These are phyloP conservation scores for Pittosporum tobira DNA, from an alignment of 129 eudicot genomes.

Conservation along the genomic window DNA sequence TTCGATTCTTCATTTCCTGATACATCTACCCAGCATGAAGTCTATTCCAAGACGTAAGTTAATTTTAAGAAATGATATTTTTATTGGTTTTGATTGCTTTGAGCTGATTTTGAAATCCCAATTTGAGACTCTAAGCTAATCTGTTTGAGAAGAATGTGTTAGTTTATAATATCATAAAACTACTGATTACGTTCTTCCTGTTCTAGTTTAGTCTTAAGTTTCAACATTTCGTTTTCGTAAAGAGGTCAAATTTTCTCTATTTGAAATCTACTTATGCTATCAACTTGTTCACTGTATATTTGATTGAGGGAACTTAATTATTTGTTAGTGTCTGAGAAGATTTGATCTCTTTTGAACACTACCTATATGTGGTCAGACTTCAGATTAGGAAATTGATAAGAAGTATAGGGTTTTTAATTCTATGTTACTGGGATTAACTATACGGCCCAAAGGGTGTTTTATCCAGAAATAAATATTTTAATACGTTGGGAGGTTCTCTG, in stretches of 20 bases:
- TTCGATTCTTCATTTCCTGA: slow-evolving; percentile 79
- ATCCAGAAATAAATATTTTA: no score
- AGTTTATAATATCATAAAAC: background rate
- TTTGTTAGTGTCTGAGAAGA: background rate
- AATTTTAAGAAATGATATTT: slow-evolving; percentile 1
- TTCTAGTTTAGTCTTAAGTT: background rate
- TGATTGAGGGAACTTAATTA: background rate
- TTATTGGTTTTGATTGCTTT: background rate
- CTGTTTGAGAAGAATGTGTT: slow-evolving; percentile 5
- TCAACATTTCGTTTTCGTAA: background rate
- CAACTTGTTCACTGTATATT: no score
- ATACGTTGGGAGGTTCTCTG: no score
- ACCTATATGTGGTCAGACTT: background rate
- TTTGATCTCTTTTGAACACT: background rate
- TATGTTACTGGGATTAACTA: background rate
- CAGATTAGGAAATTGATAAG: background rate
- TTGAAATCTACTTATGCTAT: background rate
- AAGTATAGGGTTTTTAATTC: no score
- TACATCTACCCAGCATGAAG: slow-evolving; percentile 57
- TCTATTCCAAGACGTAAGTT: slow-evolving; percentile 79
- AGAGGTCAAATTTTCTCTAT: background rate
- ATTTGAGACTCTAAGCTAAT: background rate
- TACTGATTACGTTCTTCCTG: background rate
- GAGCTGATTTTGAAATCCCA: background rate
- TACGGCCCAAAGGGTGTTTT: no score